Conservation (phyloP, 306 rosid species). For the Cucumis hystrix region DNA sequence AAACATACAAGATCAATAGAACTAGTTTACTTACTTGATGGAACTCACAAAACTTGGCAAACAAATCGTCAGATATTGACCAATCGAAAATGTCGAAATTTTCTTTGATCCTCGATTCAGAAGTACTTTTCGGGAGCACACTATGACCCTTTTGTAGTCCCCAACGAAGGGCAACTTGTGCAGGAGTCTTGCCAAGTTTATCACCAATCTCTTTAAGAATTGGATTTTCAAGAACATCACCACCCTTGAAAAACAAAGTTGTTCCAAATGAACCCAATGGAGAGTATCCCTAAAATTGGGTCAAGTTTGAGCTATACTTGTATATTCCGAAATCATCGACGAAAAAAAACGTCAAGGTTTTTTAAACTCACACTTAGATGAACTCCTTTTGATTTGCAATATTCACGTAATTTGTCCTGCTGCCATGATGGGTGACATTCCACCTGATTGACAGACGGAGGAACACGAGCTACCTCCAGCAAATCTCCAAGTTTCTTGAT, state of each 20-base stretch:
- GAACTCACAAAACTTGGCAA: conserved; percentile 28
- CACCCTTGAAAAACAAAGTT: conserved; percentile 21
- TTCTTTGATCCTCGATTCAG: conserved; percentile 48
- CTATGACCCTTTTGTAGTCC: conserved; percentile 69
- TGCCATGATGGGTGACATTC: conserved; percentile 67
- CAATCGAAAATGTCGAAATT: conserved; percentile 55
- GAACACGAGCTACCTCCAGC: conserved; percentile 32
- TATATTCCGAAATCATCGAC: no score
- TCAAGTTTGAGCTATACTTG: neutral
- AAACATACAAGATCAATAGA: no score
- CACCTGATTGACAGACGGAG: conserved; percentile 55
- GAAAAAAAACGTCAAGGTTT: no score
- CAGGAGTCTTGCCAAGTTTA: conserved; percentile 51
- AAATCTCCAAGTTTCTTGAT: conserved; percentile 42
- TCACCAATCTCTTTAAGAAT: conserved; percentile 22
- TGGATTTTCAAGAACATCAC: conserved; percentile 46
- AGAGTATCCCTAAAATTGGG: conserved; percentile 39
- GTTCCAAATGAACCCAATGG: conserved; percentile 72
- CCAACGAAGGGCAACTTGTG: conserved; percentile 74
- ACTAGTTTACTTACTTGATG: conserved; percentile 27
- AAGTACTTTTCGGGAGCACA: conserved; percentile 66
- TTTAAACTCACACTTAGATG: no score
- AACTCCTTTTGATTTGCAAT: no score
- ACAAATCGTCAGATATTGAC: conserved; percentile 52
- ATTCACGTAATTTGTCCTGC: conserved; percentile 31